Conservation (phyloP, 2,329 filamentous ascomycete genomes). For the Xylaria sp. region DNA sequence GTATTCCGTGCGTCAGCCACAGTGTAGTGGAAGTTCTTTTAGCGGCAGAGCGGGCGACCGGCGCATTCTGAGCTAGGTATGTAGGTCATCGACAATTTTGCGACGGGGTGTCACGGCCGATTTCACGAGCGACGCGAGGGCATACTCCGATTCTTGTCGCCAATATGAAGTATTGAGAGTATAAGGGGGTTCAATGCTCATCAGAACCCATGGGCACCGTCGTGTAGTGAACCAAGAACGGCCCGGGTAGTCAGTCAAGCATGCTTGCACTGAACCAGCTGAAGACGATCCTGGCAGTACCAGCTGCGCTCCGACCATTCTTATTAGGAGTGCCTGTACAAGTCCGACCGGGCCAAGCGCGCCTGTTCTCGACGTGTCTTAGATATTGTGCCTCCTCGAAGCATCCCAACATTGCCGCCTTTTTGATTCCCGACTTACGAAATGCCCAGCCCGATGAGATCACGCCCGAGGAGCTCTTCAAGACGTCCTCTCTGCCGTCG, state of each 20-base stretch:
- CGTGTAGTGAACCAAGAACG: background rate
- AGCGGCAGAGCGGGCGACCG: background rate
- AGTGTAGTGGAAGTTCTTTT: background rate
- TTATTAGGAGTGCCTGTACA: conserved; percentile 23
- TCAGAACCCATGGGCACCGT: background rate
- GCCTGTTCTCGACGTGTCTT: conserved; percentile 12
- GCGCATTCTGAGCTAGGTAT: background rate
- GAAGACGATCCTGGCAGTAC: conserved; percentile 32
- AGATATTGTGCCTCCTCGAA: conserved; percentile 9
- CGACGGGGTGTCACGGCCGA: background rate
- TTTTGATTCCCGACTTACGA: conserved; percentile 33
- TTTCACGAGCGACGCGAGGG: background rate
- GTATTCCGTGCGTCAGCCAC: no score
- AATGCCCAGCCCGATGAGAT: conserved; percentile 31
- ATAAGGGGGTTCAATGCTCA: background rate
- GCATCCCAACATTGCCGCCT: conserved; percentile 32
- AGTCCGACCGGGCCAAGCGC: conserved; percentile 7
- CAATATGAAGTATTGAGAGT: background rate
- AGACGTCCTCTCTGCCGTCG: conserved; percentile 32
- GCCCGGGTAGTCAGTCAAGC: background rate
- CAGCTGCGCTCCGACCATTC: conserved; percentile 30
- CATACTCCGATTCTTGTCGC: background rate
- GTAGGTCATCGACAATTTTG: background rate
- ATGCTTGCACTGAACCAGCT: conserved; percentile 28
- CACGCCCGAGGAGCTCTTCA: conserved; percentile 35